phyloP scores from a whole-genome alignment of 192 early-diverging fungal genomes.

The Coemansia sp. region DNA sequence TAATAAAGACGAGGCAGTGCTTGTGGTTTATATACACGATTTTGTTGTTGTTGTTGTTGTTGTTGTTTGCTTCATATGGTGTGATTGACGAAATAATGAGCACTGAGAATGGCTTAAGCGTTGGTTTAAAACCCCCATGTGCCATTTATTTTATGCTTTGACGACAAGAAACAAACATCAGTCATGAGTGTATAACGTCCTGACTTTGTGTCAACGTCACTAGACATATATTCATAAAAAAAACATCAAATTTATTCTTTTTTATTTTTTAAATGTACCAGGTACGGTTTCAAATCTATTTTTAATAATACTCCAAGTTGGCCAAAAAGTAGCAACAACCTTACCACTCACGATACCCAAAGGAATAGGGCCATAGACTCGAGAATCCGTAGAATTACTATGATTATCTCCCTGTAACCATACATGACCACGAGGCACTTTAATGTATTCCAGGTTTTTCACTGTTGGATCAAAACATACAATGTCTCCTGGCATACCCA shows the following conservation, averaged over 20 bases:
- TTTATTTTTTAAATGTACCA: slow-evolving; percentile 13
- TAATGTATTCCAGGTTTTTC: slow-evolving; percentile 55
- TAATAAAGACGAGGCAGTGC: background rate
- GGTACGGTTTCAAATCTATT: slow-evolving; percentile 30
- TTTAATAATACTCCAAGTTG: slow-evolving; percentile 15
- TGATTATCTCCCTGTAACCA: slow-evolving; percentile 94
- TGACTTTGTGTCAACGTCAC: too few relatives aligned
- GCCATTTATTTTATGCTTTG: too few relatives aligned
- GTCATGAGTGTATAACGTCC: too few relatives aligned
- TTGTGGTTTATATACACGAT: background rate
- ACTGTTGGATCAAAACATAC: slow-evolving; percentile 75
- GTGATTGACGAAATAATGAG: too few relatives aligned
- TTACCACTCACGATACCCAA: slow-evolving; percentile 75
- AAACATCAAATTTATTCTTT: too few relatives aligned
- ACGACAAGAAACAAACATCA: too few relatives aligned
- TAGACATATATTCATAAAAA: too few relatives aligned
- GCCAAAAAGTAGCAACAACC: slow-evolving; percentile 62
- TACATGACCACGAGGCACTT: slow-evolving; percentile 82
- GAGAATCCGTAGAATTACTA: slow-evolving; percentile 87
- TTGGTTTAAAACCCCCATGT: too few relatives aligned
- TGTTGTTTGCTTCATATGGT: too few relatives aligned
- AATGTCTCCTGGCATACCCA: slow-evolving; percentile 80
- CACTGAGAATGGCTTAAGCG: too few relatives aligned
- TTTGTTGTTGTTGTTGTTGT: too few relatives aligned
- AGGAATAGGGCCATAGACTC: slow-evolving; percentile 82